A percentile compares a stretch with the other conserved stretches of the same genome.
Conservation (phyloP, 257 asterid genomes). For the Henckelia pumila region DNA sequence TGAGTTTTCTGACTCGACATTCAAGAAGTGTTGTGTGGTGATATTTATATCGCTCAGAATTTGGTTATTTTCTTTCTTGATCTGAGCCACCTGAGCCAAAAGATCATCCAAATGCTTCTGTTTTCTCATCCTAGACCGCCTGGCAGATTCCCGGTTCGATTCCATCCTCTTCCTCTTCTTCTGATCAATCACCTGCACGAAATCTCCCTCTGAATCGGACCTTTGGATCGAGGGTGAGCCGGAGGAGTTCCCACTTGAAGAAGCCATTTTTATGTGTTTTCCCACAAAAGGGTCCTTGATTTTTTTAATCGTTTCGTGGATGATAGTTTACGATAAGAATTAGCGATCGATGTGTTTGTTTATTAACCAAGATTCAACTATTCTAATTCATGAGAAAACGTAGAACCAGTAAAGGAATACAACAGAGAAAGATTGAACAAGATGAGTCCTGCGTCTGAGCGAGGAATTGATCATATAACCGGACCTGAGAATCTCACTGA, state of each 20-base stretch:
- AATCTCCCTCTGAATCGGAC: slow-evolving; percentile 51
- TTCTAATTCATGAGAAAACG: slow-evolving; percentile 59
- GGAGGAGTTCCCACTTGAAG: slow-evolving; percentile 65
- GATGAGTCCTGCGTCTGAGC: slow-evolving; percentile 66
- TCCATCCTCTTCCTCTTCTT: slow-evolving; percentile 76
- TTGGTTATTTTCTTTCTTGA: slow-evolving; percentile 53
- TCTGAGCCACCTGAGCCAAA: slow-evolving; percentile 45
- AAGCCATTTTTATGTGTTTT: slow-evolving; percentile 42
- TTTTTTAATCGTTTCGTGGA: neutral
- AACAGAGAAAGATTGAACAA: slow-evolving; percentile 93
- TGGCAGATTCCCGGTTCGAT: slow-evolving; percentile 92
- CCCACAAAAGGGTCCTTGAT: slow-evolving; percentile 10
- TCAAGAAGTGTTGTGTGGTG: slow-evolving; percentile 46
- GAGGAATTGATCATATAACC: slow-evolving; percentile 65
- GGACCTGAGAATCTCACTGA: slow-evolving; percentile 71
- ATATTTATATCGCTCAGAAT: slow-evolving; percentile 33
- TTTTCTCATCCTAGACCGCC: slow-evolving; percentile 83
- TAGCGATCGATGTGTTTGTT: too few relatives aligned
- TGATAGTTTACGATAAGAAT: too few relatives aligned
- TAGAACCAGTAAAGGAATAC: slow-evolving; percentile 96
- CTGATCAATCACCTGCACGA: slow-evolving; percentile 46
- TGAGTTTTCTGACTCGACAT: slow-evolving; percentile 71
- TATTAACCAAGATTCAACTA: neutral
- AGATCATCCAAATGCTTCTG: slow-evolving; percentile 82
- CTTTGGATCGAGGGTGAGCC: slow-evolving; percentile 45